A percentile compares a stretch with the other conserved stretches of the same genome.
Conservation (phyloP, 208 protist species). For the Wallacemonas sp. region DNA sequence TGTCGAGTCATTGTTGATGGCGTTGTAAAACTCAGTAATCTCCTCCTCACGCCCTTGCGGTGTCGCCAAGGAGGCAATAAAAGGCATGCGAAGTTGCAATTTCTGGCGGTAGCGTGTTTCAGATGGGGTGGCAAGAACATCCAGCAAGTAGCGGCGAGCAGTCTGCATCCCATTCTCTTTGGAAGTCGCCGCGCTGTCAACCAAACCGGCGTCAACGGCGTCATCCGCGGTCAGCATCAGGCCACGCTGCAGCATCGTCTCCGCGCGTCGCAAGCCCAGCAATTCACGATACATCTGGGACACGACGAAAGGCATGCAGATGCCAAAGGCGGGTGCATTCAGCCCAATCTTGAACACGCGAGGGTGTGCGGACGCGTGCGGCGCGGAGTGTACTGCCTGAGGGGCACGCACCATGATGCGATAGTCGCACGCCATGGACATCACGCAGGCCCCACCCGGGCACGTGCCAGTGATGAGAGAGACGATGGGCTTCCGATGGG, state of each 20-base stretch:
- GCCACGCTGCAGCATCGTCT: conserved; percentile 37
- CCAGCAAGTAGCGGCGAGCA: conserved; percentile 20
- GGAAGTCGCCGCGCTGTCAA: conserved; percentile 39
- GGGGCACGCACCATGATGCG: conserved; percentile 36
- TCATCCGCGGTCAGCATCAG: conserved; percentile 26
- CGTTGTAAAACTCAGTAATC: conserved; percentile 1
- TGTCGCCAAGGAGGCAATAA: conserved; percentile 7
- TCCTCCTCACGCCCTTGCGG: conserved; percentile 6
- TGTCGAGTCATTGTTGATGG: conserved; percentile 3
- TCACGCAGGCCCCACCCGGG: conserved; percentile 36
- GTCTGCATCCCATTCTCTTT: conserved; percentile 30
- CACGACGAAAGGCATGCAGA: conserved; percentile 40
- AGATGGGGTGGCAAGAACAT: conserved; percentile 11
- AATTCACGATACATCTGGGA: conserved; percentile 22
- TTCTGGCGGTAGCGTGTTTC: conserved; percentile 22
- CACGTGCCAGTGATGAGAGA: conserved; percentile 39
- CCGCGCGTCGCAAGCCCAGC: conserved; percentile 39
- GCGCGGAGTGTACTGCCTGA: not conserved
- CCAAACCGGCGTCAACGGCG: conserved; percentile 32
- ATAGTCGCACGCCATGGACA: conserved; percentile 40
- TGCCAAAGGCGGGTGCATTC: conserved; percentile 34
- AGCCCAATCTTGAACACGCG: conserved; percentile 31
- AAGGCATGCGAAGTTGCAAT: conserved; percentile 11
- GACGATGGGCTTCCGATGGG: conserved; percentile 32
- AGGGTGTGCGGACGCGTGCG: not conserved